phyloP scores from a whole-genome alignment of 1,284 basidiomycete genomes.

The Sutorius eximius region DNA sequence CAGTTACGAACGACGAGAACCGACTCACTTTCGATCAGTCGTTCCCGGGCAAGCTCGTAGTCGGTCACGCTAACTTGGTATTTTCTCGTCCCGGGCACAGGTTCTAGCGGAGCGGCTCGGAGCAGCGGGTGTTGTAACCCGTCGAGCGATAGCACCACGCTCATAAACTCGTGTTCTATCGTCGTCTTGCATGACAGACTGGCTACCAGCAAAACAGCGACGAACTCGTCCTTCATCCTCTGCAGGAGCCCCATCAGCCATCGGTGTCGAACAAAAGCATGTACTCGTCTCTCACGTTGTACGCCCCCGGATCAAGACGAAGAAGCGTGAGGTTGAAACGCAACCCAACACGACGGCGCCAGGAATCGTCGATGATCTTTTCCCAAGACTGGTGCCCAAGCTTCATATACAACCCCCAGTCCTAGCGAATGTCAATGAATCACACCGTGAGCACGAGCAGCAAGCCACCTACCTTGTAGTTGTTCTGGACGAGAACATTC shows the following conservation, averaged over 20 bases:
- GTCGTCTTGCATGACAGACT: constrained; percentile 53
- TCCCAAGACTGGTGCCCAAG: constrained; percentile 62
- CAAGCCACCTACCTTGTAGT: constrained; percentile 44
- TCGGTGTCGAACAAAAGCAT: not conserved
- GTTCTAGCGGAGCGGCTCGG: constrained; percentile 30
- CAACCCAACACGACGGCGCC: constrained; percentile 64
- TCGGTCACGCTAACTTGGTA: constrained; percentile 24
- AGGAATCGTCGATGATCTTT: constrained; percentile 52
- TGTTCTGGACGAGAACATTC: constrained; percentile 63
- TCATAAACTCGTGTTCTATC: constrained; percentile 61
- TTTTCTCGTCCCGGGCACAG: constrained; percentile 14
- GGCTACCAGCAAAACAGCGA: constrained; percentile 58
- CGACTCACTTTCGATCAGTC: constrained; percentile 31
- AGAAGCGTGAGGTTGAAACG: constrained; percentile 70
- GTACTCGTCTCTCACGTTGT: constrained; percentile 46
- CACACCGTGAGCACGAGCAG: not conserved
- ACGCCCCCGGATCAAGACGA: constrained; percentile 62
- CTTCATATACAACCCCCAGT: constrained; percentile 66
- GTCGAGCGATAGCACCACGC: constrained; percentile 53
- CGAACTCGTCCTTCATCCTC: constrained; percentile 53
- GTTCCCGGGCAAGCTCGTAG: constrained; percentile 21
- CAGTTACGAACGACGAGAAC: not conserved
- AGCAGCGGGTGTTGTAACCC: constrained; percentile 54
- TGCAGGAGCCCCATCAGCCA: constrained; percentile 26
- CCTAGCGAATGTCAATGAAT: constrained; percentile 37